These are phyloP conservation scores for Hsuehochloa calcarea DNA, from an alignment of 176 grass and related monocot genomes.

Conservation along the genomic window DNA sequence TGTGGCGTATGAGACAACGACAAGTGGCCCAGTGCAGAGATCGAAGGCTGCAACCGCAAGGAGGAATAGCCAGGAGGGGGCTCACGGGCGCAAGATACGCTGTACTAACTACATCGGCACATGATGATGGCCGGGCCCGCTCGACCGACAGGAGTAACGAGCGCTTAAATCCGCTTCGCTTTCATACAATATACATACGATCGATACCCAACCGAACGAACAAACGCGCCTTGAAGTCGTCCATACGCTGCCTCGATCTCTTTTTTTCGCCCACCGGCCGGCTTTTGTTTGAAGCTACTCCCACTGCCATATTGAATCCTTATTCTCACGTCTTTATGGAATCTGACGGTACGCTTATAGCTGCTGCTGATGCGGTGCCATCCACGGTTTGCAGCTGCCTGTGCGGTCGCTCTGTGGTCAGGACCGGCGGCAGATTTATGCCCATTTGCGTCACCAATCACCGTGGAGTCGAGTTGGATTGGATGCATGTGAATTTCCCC, in stretches of 20 bases:
- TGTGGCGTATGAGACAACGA: not conserved
- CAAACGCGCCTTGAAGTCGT: not conserved
- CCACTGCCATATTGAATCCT: not conserved
- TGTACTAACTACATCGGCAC: not conserved
- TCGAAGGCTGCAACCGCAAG: not conserved
- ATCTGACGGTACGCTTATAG: no score
- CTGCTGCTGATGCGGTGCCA: not conserved
- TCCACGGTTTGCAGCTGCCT: not conserved
- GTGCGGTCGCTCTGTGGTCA: not conserved
- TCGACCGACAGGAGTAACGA: slow-evolving; percentile 22
- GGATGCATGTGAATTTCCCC: not conserved
- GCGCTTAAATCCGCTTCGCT: not conserved
- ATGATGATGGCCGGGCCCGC: not conserved
- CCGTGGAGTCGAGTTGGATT: not conserved
- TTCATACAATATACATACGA: no score
- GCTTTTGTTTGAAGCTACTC: not conserved
- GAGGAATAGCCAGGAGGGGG: not conserved
- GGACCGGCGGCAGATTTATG: not conserved
- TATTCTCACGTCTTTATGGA: not conserved
- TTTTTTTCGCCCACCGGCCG: not conserved
- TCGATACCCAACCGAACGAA: not conserved
- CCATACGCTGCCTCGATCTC: slow-evolving; percentile 10
- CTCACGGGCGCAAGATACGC: not conserved
- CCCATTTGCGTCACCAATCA: not conserved
- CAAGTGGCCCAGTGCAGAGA: not conserved